Conservation (phyloP, 257 asterid species). For the Rhazya stricta region DNA sequence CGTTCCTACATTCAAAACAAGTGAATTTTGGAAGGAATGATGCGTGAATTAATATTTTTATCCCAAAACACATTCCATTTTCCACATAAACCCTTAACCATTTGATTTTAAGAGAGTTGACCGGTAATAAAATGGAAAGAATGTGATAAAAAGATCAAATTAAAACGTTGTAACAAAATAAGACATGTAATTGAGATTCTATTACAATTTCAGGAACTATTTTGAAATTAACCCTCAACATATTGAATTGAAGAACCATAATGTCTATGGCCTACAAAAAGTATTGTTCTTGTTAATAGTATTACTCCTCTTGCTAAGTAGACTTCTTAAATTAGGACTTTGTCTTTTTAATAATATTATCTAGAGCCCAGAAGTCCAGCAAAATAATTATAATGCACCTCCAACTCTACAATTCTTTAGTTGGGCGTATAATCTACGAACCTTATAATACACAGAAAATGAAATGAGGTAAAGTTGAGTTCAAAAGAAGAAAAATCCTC, state of each 20-base stretch:
- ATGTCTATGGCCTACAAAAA: not conserved
- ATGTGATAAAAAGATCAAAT: too few relatives aligned
- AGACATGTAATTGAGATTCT: too few relatives aligned
- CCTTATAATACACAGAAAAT: slow-evolving; percentile 11
- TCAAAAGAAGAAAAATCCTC: slow-evolving; percentile 17
- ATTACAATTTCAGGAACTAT: too few relatives aligned
- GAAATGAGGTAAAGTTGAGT: slow-evolving; percentile 18
- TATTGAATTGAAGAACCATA: not conserved
- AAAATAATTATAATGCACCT: slow-evolving; percentile 9
- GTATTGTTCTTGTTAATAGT: not conserved
- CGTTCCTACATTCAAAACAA: too few relatives aligned
- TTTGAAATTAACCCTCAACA: too few relatives aligned
- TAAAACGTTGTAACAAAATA: too few relatives aligned
- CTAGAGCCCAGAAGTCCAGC: not conserved
- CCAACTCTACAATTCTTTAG: slow-evolving; percentile 33
- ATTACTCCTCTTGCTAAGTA: not conserved
- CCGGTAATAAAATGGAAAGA: too few relatives aligned
- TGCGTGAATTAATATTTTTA: too few relatives aligned
- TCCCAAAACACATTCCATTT: too few relatives aligned
- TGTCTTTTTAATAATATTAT: not conserved
- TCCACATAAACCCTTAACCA: too few relatives aligned
- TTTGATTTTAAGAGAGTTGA: too few relatives aligned
- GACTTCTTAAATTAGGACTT: not conserved
- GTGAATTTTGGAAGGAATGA: too few relatives aligned
- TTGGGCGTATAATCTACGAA: slow-evolving; percentile 17